Evolutionary conservation across 2,329 filamentous ascomycete genomes (phyloP), one percentile per base, ranked within the genome.

Genomic region (Monilinia vaccinii-corymbosi): DNA sequence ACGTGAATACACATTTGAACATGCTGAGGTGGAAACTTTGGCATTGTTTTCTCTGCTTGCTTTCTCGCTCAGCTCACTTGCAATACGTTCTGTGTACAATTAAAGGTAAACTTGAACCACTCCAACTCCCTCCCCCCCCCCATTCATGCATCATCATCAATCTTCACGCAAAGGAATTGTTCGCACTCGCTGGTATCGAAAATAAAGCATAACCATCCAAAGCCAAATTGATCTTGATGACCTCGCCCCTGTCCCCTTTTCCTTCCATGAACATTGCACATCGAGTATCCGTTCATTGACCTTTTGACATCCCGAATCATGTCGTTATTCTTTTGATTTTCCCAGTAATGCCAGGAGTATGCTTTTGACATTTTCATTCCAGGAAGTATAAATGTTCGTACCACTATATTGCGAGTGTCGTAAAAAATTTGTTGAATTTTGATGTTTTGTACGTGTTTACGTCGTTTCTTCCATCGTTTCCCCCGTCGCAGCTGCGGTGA

Each of bases 401-500:
- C 56, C 49, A 23, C 23, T 55, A 34, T 18, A 47, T 34, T 40
- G 57, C 49, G 23, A 42, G 49, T 32, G 44, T 60, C 31, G 28
- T 34, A 47, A 40, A 60, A 47, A 40, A 60, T 58, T 21, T 60
- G 23, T 47, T 60, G 32, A 32, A 38, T 40, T 46, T 32, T 25
- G 23, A 21, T 60, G 21, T 40, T 55, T 34, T 55, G 25, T 44
- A 4, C 7, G 21, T 23, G 4, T 10, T 23, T 14, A n/a, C 23
- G 36, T 31, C 11, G 25, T 59, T 23, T 13, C 13, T 65, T 61
- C 67, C 23, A 23, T 31, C 11, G 25, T 59, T 23, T 13, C 13
- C 64, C 60, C 67, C 50, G 61, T 66, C 38, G 67, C 67, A 21
- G 68, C 69, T 13, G 65, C 67, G 49, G 61, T 60, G 6, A 65